Base-by-base conservation (phyloP, 345 rosid genomes). In the Eucalyptus decipiens region DNA sequence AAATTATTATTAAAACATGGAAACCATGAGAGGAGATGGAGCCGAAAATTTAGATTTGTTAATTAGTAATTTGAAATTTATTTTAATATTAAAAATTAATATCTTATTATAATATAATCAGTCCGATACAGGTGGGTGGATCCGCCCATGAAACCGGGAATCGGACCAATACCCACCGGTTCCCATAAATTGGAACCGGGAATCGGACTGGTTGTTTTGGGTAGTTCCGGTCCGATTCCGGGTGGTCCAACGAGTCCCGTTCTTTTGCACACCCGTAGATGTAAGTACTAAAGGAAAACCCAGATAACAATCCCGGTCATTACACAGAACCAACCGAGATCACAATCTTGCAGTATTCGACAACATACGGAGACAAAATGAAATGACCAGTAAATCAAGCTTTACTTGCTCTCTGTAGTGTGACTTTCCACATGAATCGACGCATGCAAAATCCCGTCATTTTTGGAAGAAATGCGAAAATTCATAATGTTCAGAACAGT, bases 111-210 rank as follows among this genome's bases (percentile, higher is more conserved):
- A 14, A 49, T 49, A 49, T 49, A 49, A 14, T 49, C 0, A 1
- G 3, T 49, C 6, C 3, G 1, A 2, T 14, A 2, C 1, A 0
- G 6, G 17, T 49, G 50, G 1, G 3, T 3, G 3, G 0, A 49
- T 49, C 3, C 1, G 6, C 3, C n/a, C n/a, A n/a, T n/a, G 4
- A 0, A 47, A 47, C 0, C 3, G 3, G 5, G 49, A 48, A 48
- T 2, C 5, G 2, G 15, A 48, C 6, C 16, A 13, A 48, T 6
- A 48, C 13, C 6, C 50, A 48, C 16, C 1, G 50, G 0, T 48
- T 47, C 2, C n/a, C n/a, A n/a, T n/a, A n/a, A n/a, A n/a, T n/a
- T n/a, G n/a, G n/a, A n/a, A n/a, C n/a, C n/a, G n/a, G n/a, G n/a
- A n/a, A n/a, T n/a, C n/a, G n/a, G n/a, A n/a, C n/a, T n/a, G n/a